These are phyloP conservation scores for Lepidium sativum DNA, from an alignment of 345 rosid genomes.

Conservation along the genomic window DNA sequence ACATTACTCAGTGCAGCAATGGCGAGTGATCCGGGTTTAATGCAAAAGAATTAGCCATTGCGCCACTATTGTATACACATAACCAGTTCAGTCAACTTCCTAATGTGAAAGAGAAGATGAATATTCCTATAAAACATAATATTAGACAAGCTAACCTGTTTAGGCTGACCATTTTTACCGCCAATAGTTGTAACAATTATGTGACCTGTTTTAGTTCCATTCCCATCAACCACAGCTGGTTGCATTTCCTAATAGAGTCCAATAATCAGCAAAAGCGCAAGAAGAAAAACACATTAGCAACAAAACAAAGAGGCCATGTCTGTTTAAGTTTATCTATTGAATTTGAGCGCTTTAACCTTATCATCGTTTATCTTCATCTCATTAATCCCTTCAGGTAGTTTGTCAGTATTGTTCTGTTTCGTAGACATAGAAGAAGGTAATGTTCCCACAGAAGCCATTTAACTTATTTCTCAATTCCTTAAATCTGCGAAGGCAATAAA, in stretches of 20 bases:
- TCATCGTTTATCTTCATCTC: slow-evolving; percentile 66
- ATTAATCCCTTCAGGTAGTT: slow-evolving; percentile 49
- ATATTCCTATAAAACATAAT: background rate
- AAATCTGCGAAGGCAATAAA: slow-evolving; percentile 6
- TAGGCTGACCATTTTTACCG: slow-evolving; percentile 73
- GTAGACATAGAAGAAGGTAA: slow-evolving; percentile 17
- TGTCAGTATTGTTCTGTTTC: slow-evolving; percentile 26
- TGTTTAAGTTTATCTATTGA: background rate
- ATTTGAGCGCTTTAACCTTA: slow-evolving; percentile 28
- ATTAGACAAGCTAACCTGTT: slow-evolving; percentile 43
- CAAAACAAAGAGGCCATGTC: background rate
- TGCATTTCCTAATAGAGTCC: slow-evolving; percentile 56
- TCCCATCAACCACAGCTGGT: slow-evolving; percentile 81
- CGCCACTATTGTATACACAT: background rate
- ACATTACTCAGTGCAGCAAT: background rate
- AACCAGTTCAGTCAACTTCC: background rate
- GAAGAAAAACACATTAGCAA: background rate
- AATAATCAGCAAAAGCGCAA: background rate
- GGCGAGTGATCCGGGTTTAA: background rate
- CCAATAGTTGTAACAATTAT: slow-evolving; percentile 81
- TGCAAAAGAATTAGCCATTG: background rate
- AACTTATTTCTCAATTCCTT: background rate
- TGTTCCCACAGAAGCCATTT: slow-evolving; percentile 28
- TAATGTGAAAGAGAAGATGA: background rate
- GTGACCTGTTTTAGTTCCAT: slow-evolving; percentile 78